Evolutionary conservation across 371 early-diverging fungal genomes (phyloP).

Genomic region (Zychaea mexicana): DNA sequence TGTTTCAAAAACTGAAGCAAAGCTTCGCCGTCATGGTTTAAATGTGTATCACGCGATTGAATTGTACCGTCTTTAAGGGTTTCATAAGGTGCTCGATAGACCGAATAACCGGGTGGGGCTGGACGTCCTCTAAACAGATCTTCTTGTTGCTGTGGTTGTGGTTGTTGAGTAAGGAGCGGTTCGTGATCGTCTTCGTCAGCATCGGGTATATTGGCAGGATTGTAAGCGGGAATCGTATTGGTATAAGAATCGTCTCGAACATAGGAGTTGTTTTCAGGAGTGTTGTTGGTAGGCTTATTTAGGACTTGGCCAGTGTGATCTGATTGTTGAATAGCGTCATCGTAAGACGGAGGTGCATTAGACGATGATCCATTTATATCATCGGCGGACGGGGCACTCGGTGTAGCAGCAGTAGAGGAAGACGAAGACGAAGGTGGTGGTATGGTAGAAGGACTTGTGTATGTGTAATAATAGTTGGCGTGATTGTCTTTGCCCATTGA

Average conservation of each 20-base stretch:
- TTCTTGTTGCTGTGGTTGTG: constrained; percentile 14
- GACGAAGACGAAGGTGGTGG: too few species aligned
- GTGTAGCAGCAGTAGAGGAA: too few species aligned
- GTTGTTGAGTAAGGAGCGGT: constrained; percentile 5
- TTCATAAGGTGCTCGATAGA: constrained; percentile 32
- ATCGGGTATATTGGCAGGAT: constrained; percentile 14
- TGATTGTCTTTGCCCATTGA: constrained; percentile 13
- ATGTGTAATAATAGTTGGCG: constrained; percentile 31
- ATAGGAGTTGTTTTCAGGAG: not conserved
- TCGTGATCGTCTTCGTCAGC: constrained; percentile 7
- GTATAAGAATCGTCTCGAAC: constrained; percentile 5
- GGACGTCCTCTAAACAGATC: constrained; percentile 31
- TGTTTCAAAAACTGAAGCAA: constrained; percentile 41
- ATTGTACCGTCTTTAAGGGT: constrained; percentile 16
- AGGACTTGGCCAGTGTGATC: not conserved
- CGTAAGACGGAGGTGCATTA: constrained; percentile 31
- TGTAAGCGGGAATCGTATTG: constrained; percentile 8
- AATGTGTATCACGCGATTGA: constrained; percentile 37
- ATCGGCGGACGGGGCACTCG: constrained; percentile 13
- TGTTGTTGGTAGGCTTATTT: not conserved
- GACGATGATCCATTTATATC: constrained; percentile 18
- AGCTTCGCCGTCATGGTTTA: constrained; percentile 50
- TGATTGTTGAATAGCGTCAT: constrained; percentile 14
- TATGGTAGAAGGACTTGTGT: constrained; percentile 22
- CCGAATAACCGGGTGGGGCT: constrained; percentile 42